These are phyloP conservation scores for Calonectria pseudoturangicola DNA, from an alignment of 2,329 filamentous ascomycete species.

Conservation along the genomic window DNA sequence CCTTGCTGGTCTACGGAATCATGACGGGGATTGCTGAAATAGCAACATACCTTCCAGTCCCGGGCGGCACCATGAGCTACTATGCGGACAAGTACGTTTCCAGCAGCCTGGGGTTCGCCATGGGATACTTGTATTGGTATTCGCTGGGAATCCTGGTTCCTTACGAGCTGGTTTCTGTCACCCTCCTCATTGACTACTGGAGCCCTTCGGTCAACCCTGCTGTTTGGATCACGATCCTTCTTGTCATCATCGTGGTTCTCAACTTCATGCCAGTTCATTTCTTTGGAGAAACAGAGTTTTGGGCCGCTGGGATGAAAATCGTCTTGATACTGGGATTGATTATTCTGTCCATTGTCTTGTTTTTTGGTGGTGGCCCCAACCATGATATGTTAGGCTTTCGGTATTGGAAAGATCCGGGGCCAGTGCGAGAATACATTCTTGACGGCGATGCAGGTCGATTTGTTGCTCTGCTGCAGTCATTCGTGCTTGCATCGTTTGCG, in stretches of 20 bases:
- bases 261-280: slow-evolving; percentile 61
- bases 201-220: slow-evolving; percentile 40
- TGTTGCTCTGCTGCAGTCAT: slow-evolving; percentile 34
- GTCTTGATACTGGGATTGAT: slow-evolving; percentile 68
- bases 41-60: slow-evolving; percentile 52
- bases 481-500: slow-evolving; percentile 33
- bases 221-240: slow-evolving; percentile 48
- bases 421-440: not conserved
- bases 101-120: slow-evolving; percentile 59
- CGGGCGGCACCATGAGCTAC: slow-evolving; percentile 48
- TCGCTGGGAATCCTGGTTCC: slow-evolving; percentile 38
- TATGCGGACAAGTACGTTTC: slow-evolving; percentile 54
- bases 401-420: slow-evolving; percentile 56
- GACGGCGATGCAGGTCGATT: slow-evolving; percentile 2
- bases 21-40: slow-evolving; percentile 65
- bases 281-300: slow-evolving; percentile 71
- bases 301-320: slow-evolving; percentile 68
- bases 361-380: slow-evolving; percentile 67
- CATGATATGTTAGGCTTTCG: slow-evolving; percentile 66
- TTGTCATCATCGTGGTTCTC: slow-evolving; percentile 56
- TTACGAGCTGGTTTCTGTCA: slow-evolving; percentile 44
- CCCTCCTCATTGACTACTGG: slow-evolving; percentile 50
- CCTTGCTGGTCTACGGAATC: slow-evolving; percentile 73
- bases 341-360: slow-evolving; percentile 67
- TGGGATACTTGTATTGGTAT: slow-evolving; percentile 67